phyloP scores from a whole-genome alignment of 352 stramenopile genomes.

The Phytophthora constricta region DNA sequence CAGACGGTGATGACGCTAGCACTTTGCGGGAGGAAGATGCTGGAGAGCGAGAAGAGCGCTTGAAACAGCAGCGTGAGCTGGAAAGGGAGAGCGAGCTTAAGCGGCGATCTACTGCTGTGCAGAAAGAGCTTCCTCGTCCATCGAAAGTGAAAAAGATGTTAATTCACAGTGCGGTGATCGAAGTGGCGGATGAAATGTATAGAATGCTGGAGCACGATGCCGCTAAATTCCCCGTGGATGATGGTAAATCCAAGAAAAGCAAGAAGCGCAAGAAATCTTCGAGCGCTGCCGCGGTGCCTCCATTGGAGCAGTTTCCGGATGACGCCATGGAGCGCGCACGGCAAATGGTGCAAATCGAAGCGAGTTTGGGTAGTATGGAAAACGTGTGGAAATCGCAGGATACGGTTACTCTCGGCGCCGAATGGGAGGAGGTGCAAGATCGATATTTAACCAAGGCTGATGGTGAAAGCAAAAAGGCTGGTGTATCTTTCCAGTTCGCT shows the following conservation, averaged over 20 bases:
- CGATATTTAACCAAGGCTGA: constrained; percentile 44
- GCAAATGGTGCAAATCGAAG: constrained; percentile 85
- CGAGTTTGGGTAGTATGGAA: constrained; percentile 48
- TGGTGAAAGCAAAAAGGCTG: constrained; percentile 17
- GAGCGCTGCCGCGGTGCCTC: constrained; percentile 22
- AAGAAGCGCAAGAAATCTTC: constrained; percentile 74
- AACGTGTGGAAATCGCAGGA: constrained; percentile 52
- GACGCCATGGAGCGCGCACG: constrained; percentile 65
- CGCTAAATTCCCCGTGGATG: constrained; percentile 48
- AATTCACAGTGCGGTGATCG: constrained; percentile 47
- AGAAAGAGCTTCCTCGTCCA: constrained; percentile 75
- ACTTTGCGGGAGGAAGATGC: constrained; percentile 75
- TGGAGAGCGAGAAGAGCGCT: constrained; percentile 76
- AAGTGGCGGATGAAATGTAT: constrained; percentile 70
- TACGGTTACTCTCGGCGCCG: constrained; percentile 16
- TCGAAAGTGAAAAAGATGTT: constrained; percentile 60
- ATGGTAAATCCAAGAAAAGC: constrained; percentile 49
- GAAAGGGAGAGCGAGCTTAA: constrained; percentile 67
- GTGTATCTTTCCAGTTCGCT: constrained; percentile 56
- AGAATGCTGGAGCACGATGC: constrained; percentile 72
- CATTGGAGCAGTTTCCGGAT: constrained; percentile 60
- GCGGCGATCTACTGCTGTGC: constrained; percentile 70
- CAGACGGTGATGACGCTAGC: constrained; percentile 38
- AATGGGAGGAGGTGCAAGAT: constrained; percentile 53
- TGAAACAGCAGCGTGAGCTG: constrained; percentile 51